These are phyloP conservation scores for Eucommia ulmoides DNA, from an alignment of 257 asterid species.

Conservation along the genomic window DNA sequence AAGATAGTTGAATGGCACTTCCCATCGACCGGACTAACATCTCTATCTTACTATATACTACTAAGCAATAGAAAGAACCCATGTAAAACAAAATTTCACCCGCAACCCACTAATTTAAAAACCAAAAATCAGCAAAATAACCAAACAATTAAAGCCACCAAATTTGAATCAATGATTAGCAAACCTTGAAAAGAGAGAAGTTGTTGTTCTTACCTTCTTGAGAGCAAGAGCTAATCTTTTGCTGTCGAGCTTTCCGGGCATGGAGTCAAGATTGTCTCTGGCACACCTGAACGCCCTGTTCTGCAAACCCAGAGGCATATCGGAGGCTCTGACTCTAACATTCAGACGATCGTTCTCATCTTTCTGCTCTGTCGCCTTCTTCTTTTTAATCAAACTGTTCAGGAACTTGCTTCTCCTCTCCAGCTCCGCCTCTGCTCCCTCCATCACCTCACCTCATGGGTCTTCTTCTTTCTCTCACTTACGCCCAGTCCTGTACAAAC, in stretches of 20 bases:
- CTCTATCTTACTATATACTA: too few species aligned
- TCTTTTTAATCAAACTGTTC: conserved; percentile 58
- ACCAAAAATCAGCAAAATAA: too few species aligned
- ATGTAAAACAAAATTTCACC: too few species aligned
- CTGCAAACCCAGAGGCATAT: conserved; percentile 59
- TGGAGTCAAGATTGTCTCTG: conserved; percentile 37
- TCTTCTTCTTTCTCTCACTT: background rate
- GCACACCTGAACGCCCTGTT: conserved; percentile 57
- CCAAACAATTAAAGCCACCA: too few species aligned
- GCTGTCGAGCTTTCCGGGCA: conserved; percentile 54
- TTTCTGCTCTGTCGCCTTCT: conserved; percentile 32
- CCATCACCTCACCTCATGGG: conserved; percentile 44
- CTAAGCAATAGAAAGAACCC: too few species aligned
- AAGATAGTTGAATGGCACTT: too few species aligned
- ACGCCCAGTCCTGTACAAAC: background rate
- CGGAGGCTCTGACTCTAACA: conserved; percentile 67
- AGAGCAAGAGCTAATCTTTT: conserved; percentile 72
- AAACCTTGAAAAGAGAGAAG: background rate
- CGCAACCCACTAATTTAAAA: too few species aligned
- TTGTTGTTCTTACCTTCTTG: conserved; percentile 44
- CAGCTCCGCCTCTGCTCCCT: conserved; percentile 72
- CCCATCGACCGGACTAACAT: too few species aligned
- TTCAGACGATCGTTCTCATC: conserved; percentile 27
- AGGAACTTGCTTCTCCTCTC: conserved; percentile 87
- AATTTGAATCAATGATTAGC: too few species aligned